Evolutionary conservation across 108 stramenopile species (phyloP).

Genomic region (Stephanodiscus minutulus): DNA sequence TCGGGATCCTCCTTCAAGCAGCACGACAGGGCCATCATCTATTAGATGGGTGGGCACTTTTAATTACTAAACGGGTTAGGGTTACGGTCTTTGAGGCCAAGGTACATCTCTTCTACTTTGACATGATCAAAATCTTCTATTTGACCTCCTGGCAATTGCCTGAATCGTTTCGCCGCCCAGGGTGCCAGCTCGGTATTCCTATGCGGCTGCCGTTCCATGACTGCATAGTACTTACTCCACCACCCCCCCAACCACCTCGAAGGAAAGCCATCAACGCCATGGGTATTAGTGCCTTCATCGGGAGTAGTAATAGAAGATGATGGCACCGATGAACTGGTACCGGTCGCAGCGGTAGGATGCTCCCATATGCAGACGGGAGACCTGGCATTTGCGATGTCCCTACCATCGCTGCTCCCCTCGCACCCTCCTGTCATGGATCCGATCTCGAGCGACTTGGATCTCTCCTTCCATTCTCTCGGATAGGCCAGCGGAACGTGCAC

Average conservation of each 20-base stretch:
- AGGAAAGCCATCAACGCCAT: conserved; percentile 23
- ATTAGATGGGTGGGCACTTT: neutral
- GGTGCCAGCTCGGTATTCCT: conserved; percentile 41
- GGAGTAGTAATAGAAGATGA: neutral
- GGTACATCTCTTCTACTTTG: neutral
- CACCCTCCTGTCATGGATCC: conserved; percentile 40
- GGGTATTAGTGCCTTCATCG: neutral
- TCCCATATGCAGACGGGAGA: conserved; percentile 49
- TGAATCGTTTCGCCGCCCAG: conserved; percentile 40
- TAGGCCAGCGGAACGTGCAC: conserved; percentile 46
- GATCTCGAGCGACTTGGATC: conserved; percentile 40
- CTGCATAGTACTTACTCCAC: conserved; percentile 50
- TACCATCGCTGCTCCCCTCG: neutral
- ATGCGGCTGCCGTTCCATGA: conserved; percentile 38
- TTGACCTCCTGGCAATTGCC: conserved; percentile 21
- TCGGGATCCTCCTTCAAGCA: too few species aligned
- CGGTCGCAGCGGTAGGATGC: neutral
- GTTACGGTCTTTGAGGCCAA: neutral
- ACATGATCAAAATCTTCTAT: conserved; percentile 40
- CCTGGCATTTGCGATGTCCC: conserved; percentile 8
- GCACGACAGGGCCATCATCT: too few species aligned
- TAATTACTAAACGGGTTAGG: neutral
- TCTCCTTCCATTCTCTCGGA: conserved; percentile 50
- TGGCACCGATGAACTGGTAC: neutral
- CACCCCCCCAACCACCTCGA: conserved; percentile 39